Evolutionary conservation across 2,329 filamentous ascomycete species (phyloP), one percentile per base, ranked within the genome.

Genomic region (Verticillium tricorpus): DNA sequence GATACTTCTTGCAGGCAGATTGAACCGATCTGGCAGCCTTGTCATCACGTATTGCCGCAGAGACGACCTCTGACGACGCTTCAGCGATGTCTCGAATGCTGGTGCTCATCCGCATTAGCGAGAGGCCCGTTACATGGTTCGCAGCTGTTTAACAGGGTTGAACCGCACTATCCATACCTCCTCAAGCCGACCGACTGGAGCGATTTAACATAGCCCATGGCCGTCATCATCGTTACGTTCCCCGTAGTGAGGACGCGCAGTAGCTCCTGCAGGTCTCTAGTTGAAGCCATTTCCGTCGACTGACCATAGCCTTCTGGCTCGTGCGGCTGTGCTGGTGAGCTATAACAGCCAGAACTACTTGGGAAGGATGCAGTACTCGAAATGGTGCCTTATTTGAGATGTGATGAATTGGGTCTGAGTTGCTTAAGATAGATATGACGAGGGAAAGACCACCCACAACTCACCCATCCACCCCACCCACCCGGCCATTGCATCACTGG

Each of bases 191-290:
- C 81, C 2, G 74, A 69, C 69, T 88, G 85, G 1, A 88, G 76
- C 3, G 82, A 77, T 70, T 84, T 86, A 62, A 87, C 78, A 65
- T 86, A 82, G 54, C 76, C 72, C 80, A 88, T 84, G 31, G 85
- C 85, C 60, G 80, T 80, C 72, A 87, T 77, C 75, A 88, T 85
- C 3, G 85, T 76, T 59, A 85, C 74, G 68, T 85, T 87, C 60
- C 84, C 82, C 56, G 80, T 78, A 9, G 19, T 14, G 19, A 3
- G 83, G 60, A 88, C 77, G 56, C 85, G 84, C 60, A 88, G 76
- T 17, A 88, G 79, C 68, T 86, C 85, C 67, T 88, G 84, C 25
- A 88, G 73, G 66, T 88, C 85, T 63, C 84, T 79, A 65, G 86
- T 83, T 1, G 81, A 77, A 8, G 82, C 78, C 84, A 86, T 86